Conservation (phyloP, 495 filamentous ascomycete genomes). For the Staphylotrichum tortipilum region DNA sequence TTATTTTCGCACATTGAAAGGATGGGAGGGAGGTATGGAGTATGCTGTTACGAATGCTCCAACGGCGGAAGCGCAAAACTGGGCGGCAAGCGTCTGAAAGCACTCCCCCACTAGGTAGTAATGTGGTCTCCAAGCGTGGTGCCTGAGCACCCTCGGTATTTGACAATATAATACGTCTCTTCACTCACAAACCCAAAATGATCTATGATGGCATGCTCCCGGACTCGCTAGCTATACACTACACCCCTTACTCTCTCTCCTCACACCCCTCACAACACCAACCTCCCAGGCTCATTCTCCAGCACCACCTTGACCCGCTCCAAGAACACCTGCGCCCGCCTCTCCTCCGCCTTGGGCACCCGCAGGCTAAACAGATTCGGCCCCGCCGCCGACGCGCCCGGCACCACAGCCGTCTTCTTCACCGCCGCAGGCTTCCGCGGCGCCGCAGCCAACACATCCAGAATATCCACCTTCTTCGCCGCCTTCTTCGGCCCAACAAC, state of each 20-base stretch:
- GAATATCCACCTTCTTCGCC: constrained; percentile 55
- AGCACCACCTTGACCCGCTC: constrained; percentile 73
- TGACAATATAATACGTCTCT: no score
- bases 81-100: no score
- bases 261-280: constrained; percentile 49
- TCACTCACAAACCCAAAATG: neutral
- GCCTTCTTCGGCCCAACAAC: constrained; percentile 51
- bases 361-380: constrained; percentile 72
- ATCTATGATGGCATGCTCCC: constrained; percentile 2
- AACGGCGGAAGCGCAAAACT: no score
- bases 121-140: no score
- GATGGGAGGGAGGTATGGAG: no score
- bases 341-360: constrained; percentile 69
- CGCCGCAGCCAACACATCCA: constrained; percentile 64
- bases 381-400: constrained; percentile 35
- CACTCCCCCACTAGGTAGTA: no score
- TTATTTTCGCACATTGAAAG: no score
- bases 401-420: constrained; percentile 20
- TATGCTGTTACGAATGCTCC: no score
- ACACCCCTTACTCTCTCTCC: no score
- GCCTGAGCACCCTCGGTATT: no score
- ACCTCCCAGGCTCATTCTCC: constrained; percentile 70
- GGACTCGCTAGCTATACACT: constrained; percentile 1
- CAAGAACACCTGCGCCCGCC: constrained; percentile 69
- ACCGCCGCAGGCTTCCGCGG: constrained; percentile 23